Percentiles rank a stretch among this genome's conserved stretches.
These are phyloP conservation scores for Backusella luteola DNA, from an alignment of 192 early-diverging fungal genomes.

Conservation along the genomic window DNA sequence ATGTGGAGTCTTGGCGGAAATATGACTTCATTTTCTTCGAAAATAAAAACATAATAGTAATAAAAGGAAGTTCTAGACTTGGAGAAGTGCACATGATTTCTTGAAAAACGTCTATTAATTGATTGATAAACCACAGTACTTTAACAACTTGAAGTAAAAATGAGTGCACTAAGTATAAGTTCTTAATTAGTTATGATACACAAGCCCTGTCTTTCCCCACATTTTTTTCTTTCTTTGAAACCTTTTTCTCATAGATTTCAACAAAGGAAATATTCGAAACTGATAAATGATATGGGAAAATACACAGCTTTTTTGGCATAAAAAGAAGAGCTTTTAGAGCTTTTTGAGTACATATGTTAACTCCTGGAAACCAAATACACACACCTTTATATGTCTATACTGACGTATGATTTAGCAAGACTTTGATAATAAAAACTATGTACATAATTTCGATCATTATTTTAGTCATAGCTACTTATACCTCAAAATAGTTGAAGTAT, in stretches of 20 bases:
- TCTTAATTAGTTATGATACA: neutral
- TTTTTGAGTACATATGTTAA: neutral
- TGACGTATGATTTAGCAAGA: too few species aligned
- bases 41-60: too few species aligned
- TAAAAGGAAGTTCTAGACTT: too few species aligned
- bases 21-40: too few species aligned
- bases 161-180: neutral
- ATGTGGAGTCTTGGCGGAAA: too few species aligned
- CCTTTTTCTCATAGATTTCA: neutral
- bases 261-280: neutral
- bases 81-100: too few species aligned
- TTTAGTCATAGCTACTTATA: too few species aligned
- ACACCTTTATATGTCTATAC: neutral
- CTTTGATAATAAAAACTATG: too few species aligned
- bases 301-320: neutral
- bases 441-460: too few species aligned
- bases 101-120: too few species aligned
- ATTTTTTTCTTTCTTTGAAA: neutral
- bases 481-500: too few species aligned
- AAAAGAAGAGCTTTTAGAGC: neutral
- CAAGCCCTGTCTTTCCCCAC: neutral
- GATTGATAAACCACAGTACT: too few species aligned
- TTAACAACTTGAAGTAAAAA: neutral
- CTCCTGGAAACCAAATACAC: neutral
- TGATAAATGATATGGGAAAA: neutral